A percentile compares a stretch with the other conserved stretches of the same genome.
These are phyloP conservation scores for Eutypa lata DNA, from an alignment of 2,329 filamentous ascomycete genomes.

Conservation along the genomic window DNA sequence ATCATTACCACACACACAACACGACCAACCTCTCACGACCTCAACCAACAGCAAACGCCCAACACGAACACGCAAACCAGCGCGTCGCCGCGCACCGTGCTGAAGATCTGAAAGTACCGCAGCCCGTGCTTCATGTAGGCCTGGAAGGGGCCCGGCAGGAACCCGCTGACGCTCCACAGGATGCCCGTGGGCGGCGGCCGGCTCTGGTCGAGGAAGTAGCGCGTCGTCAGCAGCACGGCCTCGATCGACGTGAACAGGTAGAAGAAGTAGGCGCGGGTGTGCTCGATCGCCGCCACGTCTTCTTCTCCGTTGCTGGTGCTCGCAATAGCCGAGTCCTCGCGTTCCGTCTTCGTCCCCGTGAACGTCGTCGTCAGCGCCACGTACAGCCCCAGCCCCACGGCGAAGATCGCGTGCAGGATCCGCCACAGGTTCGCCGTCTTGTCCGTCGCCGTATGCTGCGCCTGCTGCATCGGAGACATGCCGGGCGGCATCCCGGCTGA, in stretches of 20 bases:
- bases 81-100: conserved; percentile 69
- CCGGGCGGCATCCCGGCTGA: conserved; percentile 36
- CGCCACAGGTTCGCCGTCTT: conserved; percentile 60
- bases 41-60: conserved; percentile 52
- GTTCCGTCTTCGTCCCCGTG: conserved; percentile 60
- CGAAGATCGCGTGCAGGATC: conserved; percentile 69
- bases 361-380: conserved; percentile 67
- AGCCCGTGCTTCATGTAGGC: conserved; percentile 60
- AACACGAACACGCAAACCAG: conserved; percentile 75
- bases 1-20: too few species aligned
- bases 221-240: conserved; percentile 65
- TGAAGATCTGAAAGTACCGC: conserved; percentile 68
- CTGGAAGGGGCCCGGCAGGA: conserved; percentile 63
- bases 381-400: conserved; percentile 67
- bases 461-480: conserved; percentile 27
- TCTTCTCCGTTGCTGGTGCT: conserved; percentile 27
- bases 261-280: conserved; percentile 58
- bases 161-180: conserved; percentile 59
- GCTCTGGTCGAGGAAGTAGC: conserved; percentile 67
- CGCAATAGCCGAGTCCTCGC: conserved; percentile 42
- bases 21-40: conserved; percentile 16
- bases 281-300: conserved; percentile 26
- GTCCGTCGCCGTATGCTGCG: conserved; percentile 26
- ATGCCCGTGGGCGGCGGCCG: conserved; percentile 57
- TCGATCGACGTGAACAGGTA: conserved; percentile 80